Evolutionary conservation across 2,329 filamentous ascomycete genomes (phyloP).

Genomic region (Helotiales sp.): DNA sequence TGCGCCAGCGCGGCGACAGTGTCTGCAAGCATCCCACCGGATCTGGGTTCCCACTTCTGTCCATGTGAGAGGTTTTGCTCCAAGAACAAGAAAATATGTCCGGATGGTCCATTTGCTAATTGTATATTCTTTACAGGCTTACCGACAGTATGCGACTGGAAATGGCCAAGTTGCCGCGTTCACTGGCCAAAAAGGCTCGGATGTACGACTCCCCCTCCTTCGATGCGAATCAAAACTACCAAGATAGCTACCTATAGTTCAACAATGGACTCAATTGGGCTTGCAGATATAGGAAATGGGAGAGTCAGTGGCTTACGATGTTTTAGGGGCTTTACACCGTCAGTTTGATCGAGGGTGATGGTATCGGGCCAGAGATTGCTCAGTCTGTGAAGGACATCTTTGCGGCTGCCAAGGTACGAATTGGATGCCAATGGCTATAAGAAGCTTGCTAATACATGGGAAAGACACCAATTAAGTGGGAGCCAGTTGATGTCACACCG

Average conservation of each 20-base stretch:
- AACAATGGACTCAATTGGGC: constrained; percentile 36
- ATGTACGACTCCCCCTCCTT: constrained; percentile 63
- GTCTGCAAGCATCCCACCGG: constrained; percentile 71
- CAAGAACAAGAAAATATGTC: constrained; percentile 3
- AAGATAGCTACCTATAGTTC: constrained; percentile 22
- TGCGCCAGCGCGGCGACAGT: constrained; percentile 77
- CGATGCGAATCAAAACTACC: constrained; percentile 43
- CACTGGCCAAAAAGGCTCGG: constrained; percentile 84
- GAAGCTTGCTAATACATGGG: constrained; percentile 32
- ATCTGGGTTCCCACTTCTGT: constrained; percentile 54
- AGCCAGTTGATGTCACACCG: constrained; percentile 94
- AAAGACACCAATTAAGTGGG: constrained; percentile 92
- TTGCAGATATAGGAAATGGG: constrained; percentile 2
- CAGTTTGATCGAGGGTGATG: constrained; percentile 97
- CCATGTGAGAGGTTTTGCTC: constrained; percentile 57
- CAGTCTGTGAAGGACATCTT: constrained; percentile 99
- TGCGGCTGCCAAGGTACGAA: constrained; percentile 81
- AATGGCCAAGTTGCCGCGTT: constrained; percentile 87
- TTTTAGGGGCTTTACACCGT: constrained; percentile 90
- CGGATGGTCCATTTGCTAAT: constrained; percentile 24
- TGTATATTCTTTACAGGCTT: constrained; percentile 47
- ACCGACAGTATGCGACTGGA: constrained; percentile 66
- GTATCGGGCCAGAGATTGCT: constrained; percentile 97
- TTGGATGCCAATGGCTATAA: constrained; percentile 7
- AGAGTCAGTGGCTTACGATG: constrained; percentile 31